Percentiles rank a stretch among this genome's conserved stretches.
Conservation (phyloP, 352 stramenopile species). For the Globisporangium iwayamae region DNA sequence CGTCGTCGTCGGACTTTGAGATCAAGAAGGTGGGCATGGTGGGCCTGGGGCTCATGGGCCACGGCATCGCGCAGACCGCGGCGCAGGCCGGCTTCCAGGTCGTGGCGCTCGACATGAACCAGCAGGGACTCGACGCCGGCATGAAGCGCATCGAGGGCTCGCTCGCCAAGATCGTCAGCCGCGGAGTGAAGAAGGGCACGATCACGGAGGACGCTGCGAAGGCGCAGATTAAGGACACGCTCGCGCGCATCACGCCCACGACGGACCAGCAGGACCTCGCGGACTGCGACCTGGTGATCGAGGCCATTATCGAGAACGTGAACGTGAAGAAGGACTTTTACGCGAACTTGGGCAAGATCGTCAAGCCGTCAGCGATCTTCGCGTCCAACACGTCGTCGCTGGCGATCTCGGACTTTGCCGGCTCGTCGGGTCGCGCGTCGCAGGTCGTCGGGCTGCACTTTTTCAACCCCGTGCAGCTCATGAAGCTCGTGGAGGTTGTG, state of each 20-base stretch:
- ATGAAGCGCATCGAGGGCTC: constrained; percentile 92
- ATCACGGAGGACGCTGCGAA: constrained; percentile 80
- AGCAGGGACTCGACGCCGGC: constrained; percentile 68
- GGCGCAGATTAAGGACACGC: constrained; percentile 48
- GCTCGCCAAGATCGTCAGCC: constrained; percentile 84
- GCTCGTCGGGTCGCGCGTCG: constrained; percentile 86
- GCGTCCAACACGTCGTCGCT: constrained; percentile 96
- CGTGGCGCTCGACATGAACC: constrained; percentile 77
- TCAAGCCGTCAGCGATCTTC: constrained; percentile 92
- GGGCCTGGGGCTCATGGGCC: constrained; percentile 96
- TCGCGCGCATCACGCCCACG: constrained; percentile 87
- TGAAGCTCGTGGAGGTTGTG: constrained; percentile 97
- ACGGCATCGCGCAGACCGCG: constrained; percentile 95
- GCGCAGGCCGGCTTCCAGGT: constrained; percentile 84
- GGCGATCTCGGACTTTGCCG: constrained; percentile 93
- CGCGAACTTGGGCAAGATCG: constrained; percentile 87
- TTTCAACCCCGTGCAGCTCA: constrained; percentile 96
- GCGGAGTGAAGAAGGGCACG: constrained; percentile 87
- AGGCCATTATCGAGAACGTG: constrained; percentile 98
- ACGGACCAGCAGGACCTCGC: constrained; percentile 83
- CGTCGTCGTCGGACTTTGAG: constrained; percentile 34
- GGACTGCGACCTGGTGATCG: constrained; percentile 95
- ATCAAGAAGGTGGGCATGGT: constrained; percentile 92
- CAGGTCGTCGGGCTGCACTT: constrained; percentile 98
- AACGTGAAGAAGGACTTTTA: constrained; percentile 93